Evolutionary conservation across 2,329 filamentous ascomycete species (phyloP), one percentile per base, ranked within the genome.

Genomic region (Aspergillus caelatus): DNA sequence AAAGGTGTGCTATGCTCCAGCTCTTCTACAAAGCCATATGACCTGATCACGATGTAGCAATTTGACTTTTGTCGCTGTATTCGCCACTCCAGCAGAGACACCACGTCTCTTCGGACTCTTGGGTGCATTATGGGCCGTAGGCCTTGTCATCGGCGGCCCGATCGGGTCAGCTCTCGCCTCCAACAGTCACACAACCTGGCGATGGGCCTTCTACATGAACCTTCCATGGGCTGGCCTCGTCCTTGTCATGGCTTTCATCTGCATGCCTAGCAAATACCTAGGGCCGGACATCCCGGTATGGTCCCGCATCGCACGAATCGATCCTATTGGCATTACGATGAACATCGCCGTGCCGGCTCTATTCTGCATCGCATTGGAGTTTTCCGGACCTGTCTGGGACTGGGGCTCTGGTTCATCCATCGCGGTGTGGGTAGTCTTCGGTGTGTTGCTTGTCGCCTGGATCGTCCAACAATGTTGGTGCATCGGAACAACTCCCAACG

Each of bases 321-420:
- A 64, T n/a, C 60, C 60, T 1, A 39, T 64, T 12, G 59, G 60
- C 23, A 57, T 62, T n/a, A 60, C 21, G 3, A 53, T 64, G 26
- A 59, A 59, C 50, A 53, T 59, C 21, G 46, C 43, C 7, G 36
- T 23, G 2, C 53, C 58, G 10, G 46, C 86, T 72, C 41, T 48
- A 1, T 56, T 61, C 21, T 41, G 45, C 11, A 43, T 57, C 4
- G 82, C 79, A 10, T 77, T 86, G 62, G 77, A 77, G 58, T 83
- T 85, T 50, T 84, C 83, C 9, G 85, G 85, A 2, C 71, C 74
- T 0, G 45, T 79, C 8, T 87, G 81, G 62, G 68, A 75, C 0
- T 88, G 85, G 84, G 69, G 74, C 41, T 78, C 74, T 6, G 76
- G 74, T 0, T 70, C 76, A 0, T 77, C 80, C 14, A 84, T 87